phyloP scores from a whole-genome alignment of 2,329 filamentous ascomycete species.

The Cladosporium sphaerospermum region DNA sequence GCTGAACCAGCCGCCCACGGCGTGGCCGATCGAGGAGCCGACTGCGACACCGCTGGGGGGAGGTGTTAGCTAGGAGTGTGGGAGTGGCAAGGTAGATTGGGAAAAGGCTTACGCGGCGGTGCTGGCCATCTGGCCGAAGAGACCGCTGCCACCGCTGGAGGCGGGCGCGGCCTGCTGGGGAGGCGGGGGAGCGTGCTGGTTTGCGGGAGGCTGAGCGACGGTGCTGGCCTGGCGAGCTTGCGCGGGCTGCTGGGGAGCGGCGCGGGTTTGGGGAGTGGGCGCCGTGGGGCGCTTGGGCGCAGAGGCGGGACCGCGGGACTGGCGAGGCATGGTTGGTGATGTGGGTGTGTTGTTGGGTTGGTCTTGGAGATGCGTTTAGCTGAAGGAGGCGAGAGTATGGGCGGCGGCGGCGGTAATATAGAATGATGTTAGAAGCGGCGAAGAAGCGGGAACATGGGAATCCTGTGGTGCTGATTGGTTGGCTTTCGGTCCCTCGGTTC shows the following conservation, averaged over 20 bases:
- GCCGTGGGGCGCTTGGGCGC: slow-evolving; percentile 41
- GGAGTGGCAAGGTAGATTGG: slow-evolving; percentile 4
- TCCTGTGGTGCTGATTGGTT: not conserved
- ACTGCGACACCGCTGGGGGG: slow-evolving; percentile 80
- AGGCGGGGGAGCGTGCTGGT: slow-evolving; percentile 44
- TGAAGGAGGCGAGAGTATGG: not conserved
- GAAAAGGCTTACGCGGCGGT: slow-evolving; percentile 79
- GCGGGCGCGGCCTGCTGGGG: slow-evolving; percentile 34
- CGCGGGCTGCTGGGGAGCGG: slow-evolving; percentile 64
- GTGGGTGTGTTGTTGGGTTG: not conserved
- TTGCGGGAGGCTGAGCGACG: slow-evolving; percentile 35
- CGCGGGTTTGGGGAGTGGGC: slow-evolving; percentile 29
- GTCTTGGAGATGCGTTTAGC: not conserved
- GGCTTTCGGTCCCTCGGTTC: not conserved
- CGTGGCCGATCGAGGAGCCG: slow-evolving; percentile 91
- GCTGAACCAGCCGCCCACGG: slow-evolving; percentile 80
- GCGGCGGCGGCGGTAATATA: not conserved
- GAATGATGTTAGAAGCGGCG: not conserved
- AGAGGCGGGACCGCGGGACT: slow-evolving; percentile 39
- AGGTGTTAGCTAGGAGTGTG: slow-evolving; percentile 22
- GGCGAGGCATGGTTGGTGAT: slow-evolving; percentile 39
- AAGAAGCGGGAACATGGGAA: not conserved
- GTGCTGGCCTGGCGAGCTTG: slow-evolving; percentile 33
- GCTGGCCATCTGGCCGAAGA: slow-evolving; percentile 95
- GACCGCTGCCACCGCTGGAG: slow-evolving; percentile 63